Conservation (phyloP, 2,329 filamentous ascomycete species). For the Fusarium torreyae region DNA sequence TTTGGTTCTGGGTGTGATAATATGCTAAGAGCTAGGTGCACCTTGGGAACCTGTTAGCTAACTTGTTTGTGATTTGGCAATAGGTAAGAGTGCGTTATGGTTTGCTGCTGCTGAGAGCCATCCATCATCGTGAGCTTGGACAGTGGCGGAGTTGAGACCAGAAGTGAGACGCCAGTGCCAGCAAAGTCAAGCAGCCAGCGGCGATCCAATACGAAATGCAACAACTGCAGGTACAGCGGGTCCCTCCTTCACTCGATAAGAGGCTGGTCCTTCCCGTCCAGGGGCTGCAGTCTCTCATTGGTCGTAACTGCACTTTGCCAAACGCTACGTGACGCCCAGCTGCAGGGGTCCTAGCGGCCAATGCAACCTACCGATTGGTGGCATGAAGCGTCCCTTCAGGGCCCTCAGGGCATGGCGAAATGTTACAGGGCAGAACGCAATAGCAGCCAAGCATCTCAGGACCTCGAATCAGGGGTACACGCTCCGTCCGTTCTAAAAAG, state of each 20-base stretch:
- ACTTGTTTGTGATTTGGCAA: slow-evolving; percentile 28
- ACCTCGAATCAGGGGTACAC: slow-evolving; percentile 28
- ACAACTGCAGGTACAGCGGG: slow-evolving; percentile 37
- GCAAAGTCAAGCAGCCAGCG: slow-evolving; percentile 17
- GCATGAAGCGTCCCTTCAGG: slow-evolving; percentile 34
- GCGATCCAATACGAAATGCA: slow-evolving; percentile 31
- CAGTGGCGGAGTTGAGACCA: slow-evolving; percentile 36
- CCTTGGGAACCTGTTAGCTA: background rate
- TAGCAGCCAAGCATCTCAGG: background rate
- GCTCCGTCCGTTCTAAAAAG: slow-evolving; percentile 24
- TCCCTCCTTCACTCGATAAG: slow-evolving; percentile 19
- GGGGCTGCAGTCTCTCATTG: slow-evolving; percentile 40
- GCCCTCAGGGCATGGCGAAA: slow-evolving; percentile 14
- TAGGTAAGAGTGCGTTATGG: slow-evolving; percentile 1
- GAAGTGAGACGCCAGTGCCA: slow-evolving; percentile 30
- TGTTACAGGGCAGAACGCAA: slow-evolving; percentile 25
- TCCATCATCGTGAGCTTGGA: slow-evolving; percentile 35
- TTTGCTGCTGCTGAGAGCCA: slow-evolving; percentile 9
- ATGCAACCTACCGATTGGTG: slow-evolving; percentile 46
- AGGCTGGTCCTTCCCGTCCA: slow-evolving; percentile 35
- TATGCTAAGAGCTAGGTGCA: slow-evolving; percentile 2
- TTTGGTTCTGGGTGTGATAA: slow-evolving; percentile 10
- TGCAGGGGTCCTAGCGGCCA: slow-evolving; percentile 32
- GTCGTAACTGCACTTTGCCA: slow-evolving; percentile 30
- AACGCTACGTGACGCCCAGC: slow-evolving; percentile 44